A percentile compares a stretch with the other conserved stretches of the same genome.
These are phyloP conservation scores for Eucommia ulmoides DNA, from an alignment of 257 asterid species.

Conservation along the genomic window DNA sequence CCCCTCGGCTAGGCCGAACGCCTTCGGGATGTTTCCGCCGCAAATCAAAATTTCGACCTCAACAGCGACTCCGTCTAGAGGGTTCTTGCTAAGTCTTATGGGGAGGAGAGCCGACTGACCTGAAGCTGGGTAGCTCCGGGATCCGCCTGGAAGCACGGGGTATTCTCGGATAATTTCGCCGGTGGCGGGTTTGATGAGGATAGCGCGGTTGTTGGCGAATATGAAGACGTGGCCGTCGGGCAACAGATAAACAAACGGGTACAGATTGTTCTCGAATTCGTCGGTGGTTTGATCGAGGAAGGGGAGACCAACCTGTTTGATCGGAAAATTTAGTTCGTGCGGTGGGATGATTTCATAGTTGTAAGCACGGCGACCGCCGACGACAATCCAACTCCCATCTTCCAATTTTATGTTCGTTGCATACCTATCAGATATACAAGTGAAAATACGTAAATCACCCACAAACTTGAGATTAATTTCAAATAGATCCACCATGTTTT, in stretches of 20 bases:
- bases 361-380: conserved; percentile 65
- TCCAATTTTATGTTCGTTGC: conserved; percentile 39
- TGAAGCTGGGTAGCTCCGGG: conserved; percentile 76
- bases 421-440: conserved; percentile 29
- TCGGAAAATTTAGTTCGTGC: conserved; percentile 27
- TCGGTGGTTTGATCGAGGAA: conserved; percentile 44
- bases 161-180: conserved; percentile 36
- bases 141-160: conserved; percentile 54
- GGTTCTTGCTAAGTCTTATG: conserved; percentile 23
- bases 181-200: conserved; percentile 47
- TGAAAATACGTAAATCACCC: background rate
- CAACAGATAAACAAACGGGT: conserved; percentile 69
- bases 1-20: conserved; percentile 29
- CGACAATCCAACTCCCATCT: conserved; percentile 42
- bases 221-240: conserved; percentile 76
- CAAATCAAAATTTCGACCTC: conserved; percentile 79
- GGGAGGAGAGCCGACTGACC: conserved; percentile 77
- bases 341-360: conserved; percentile 62
- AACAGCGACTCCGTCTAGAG: background rate
- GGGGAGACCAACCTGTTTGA: conserved; percentile 29
- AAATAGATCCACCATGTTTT: background rate
- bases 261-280: conserved; percentile 64
- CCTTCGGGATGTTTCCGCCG: conserved; percentile 58
- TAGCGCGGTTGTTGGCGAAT: conserved; percentile 60
- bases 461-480: background rate